phyloP scores from a whole-genome alignment of 2,329 filamentous ascomycete species.

The Capronia epimyces region DNA sequence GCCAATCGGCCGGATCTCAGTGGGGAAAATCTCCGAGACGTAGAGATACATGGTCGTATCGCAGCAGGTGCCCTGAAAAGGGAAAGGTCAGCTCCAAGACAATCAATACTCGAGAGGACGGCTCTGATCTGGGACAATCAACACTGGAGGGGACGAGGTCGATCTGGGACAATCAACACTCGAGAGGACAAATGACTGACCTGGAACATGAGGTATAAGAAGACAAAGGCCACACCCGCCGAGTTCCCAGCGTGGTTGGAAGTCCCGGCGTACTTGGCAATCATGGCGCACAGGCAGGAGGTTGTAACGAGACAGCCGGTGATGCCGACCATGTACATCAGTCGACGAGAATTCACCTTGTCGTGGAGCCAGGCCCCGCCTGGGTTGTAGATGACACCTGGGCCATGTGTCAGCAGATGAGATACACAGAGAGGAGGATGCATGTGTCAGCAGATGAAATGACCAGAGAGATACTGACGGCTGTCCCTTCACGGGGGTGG shows the following conservation, averaged over 20 bases:
- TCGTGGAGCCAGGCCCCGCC: constrained; percentile 39
- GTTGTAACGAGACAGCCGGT: constrained; percentile 38
- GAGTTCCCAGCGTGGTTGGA: constrained; percentile 34
- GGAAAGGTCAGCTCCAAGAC: too few relatives aligned
- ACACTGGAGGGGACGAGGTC: too few relatives aligned
- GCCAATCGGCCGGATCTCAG: constrained; percentile 47
- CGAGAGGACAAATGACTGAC: too few relatives aligned
- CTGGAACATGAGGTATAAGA: constrained; percentile 15
- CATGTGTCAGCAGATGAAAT: background rate
- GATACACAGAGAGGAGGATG: background rate
- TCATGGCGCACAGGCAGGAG: constrained; percentile 36
- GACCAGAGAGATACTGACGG: background rate
- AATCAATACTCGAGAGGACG: too few relatives aligned
- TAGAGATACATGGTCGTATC: constrained; percentile 48
- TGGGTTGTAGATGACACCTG: constrained; percentile 37
- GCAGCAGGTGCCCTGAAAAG: constrained; percentile 41
- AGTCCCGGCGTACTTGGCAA: constrained; percentile 34
- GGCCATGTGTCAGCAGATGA: background rate
- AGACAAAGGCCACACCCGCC: constrained; percentile 32
- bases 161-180: too few relatives aligned
- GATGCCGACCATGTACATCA: constrained; percentile 41
- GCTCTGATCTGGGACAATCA: too few relatives aligned
- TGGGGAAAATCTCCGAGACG: constrained; percentile 45
- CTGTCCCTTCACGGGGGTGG: too few relatives aligned
- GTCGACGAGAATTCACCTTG: constrained; percentile 38